Evolutionary conservation across 495 filamentous ascomycete genomes (phyloP).

Genomic region (Penicillium coprophilum): DNA sequence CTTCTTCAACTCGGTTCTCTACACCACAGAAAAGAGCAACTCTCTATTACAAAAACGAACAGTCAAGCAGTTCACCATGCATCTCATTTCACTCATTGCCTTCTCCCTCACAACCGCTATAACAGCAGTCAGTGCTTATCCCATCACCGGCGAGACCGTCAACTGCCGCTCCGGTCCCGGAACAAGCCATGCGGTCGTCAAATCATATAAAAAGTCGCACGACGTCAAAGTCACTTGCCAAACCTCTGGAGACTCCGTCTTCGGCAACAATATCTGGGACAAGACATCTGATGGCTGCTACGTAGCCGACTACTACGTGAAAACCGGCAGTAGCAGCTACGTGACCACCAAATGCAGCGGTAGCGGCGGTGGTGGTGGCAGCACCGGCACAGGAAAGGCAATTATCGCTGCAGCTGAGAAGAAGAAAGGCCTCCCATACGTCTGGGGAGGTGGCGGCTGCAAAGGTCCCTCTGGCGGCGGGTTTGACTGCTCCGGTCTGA

Average conservation of each 20-base stretch:
- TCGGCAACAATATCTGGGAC: conserved; percentile 21
- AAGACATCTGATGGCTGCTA: conserved; percentile 23
- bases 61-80: conserved; percentile 2
- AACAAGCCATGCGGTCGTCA: conserved; percentile 15
- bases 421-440: conserved; percentile 21
- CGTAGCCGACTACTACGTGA: conserved; percentile 23
- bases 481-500: conserved; percentile 23
- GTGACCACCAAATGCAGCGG: conserved; percentile 15
- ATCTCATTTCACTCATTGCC: conserved; percentile 12
- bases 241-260: conserved; percentile 11
- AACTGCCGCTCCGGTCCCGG: conserved; percentile 22
- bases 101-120: conserved; percentile 6
- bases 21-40: background rate
- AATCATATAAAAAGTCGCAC: conserved; percentile 14
- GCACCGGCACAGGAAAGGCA: conserved; percentile 8
- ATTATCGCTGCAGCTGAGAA: conserved; percentile 19
- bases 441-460: conserved; percentile 20
- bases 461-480: conserved; percentile 15
- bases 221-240: conserved; percentile 19
- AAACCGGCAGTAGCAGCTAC: conserved; percentile 17
- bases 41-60: background rate
- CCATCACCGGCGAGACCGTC: conserved; percentile 14
- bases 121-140: conserved; percentile 16
- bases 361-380: conserved; percentile 3
- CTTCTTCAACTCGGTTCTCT: background rate